Evolutionary conservation across 257 asterid species (phyloP).

Genomic region (Solanum chaucha): DNA sequence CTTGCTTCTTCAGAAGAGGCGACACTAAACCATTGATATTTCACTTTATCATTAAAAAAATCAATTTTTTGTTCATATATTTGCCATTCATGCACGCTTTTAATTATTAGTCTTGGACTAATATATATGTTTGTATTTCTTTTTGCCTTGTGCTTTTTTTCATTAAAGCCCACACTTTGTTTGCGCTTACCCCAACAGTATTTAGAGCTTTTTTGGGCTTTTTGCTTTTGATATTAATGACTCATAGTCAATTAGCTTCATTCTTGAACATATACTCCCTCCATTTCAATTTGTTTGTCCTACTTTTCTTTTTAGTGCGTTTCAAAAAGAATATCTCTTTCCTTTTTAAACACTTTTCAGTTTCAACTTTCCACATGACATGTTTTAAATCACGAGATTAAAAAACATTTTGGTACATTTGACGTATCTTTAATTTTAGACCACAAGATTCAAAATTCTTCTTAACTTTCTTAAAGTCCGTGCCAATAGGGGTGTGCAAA

Average conservation of each 20-base stretch:
- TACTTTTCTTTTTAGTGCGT: background rate
- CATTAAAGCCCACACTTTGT: background rate
- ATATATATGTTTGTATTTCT: background rate
- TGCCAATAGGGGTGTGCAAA: background rate
- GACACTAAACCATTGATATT: background rate
- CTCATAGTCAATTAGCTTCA: background rate
- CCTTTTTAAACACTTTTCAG: background rate
- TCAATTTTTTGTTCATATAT: background rate
- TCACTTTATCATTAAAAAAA: background rate
- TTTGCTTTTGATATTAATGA: background rate
- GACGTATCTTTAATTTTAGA: background rate
- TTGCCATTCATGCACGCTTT: background rate
- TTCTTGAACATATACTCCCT: background rate
- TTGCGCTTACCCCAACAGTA: fast-evolving
- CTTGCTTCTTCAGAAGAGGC: background rate
- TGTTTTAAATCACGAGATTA: background rate
- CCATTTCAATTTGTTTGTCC: too few relatives aligned
- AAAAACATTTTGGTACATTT: background rate
- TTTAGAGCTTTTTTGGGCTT: background rate
- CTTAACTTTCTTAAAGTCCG: too few relatives aligned
- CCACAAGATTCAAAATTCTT: background rate
- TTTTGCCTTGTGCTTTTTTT: background rate
- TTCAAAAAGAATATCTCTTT: background rate
- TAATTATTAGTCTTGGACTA: background rate
- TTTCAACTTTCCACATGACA: background rate